Base-by-base conservation (phyloP, 805 yeast species). In the Candida nonsorbophila region DNA sequence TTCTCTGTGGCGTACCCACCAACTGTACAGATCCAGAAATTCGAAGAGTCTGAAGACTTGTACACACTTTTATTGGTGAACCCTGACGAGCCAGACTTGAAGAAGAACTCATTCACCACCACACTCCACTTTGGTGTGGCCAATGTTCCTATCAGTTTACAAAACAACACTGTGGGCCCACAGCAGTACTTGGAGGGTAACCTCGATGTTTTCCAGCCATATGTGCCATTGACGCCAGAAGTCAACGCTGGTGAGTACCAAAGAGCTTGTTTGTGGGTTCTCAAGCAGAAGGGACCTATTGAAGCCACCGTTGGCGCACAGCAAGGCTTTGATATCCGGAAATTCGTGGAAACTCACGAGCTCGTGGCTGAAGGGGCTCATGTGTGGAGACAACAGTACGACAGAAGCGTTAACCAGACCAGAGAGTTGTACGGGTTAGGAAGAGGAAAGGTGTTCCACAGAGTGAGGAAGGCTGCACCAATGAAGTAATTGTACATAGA, bases 301-400 rank as follows among this genome's bases (percentile, higher is more conserved):
- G 27, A 34, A 14, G 30, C 46, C 7, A 42, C 50, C 11, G 33
- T 48, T 3, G 27, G 49, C 11, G 47, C 51, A 20, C 56, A 78
- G 40, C 72, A 70, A 8, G 51, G 62, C 32, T 90, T 90, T 49
- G 74, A 85, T 45, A 78, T 90, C 38, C 75, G 97, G 51, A 45
- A 49, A 5, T 88, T 86, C 53, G 83, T 67, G 10, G 64, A 57
- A 3, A 38, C 55, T 3, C 51, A 83, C 53, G 51, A 64, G 4
- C 69, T 92, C 42, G 61, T 63, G n/a, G 76, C 97, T 1, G 76
- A 88, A 27, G 97, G 97, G 16, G 96, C 94, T 2, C 94, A 86
- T 53, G 69, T 85, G 25, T 90, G 94, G 90, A 78, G 97, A 69
- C 77, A 80, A 42, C 64, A 58, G 23, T 90, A 81, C 77, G 97